Percentiles rank a stretch among this genome's conserved stretches.
Conservation (phyloP, 2,329 filamentous ascomycete species). For the Sarocladiaceae sp. region DNA sequence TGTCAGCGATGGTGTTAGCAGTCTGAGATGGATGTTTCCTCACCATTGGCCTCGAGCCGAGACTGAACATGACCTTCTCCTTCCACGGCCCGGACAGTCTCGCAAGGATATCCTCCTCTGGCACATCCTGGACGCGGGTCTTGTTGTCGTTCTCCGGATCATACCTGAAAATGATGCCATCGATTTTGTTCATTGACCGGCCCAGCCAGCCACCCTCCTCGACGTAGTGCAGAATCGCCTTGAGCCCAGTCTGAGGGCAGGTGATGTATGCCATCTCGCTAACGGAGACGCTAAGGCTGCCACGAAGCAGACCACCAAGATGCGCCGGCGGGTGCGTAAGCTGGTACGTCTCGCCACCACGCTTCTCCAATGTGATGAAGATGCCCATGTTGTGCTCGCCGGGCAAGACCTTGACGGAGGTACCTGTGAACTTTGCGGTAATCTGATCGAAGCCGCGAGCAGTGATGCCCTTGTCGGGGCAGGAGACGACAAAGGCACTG, state of each 20-base stretch:
- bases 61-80: conserved; percentile 55
- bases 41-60: conserved; percentile 57
- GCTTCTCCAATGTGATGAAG: conserved; percentile 77
- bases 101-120: conserved; percentile 76
- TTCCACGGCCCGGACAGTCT: conserved; percentile 85
- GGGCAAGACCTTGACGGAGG: conserved; percentile 82
- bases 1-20: conserved; percentile 8
- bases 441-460: conserved; percentile 94
- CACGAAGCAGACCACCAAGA: conserved; percentile 79
- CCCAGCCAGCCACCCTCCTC: conserved; percentile 88
- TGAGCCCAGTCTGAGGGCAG: conserved; percentile 84
- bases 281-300: conserved; percentile 83
- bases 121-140: conserved; percentile 75
- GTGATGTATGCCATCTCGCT: conserved; percentile 84
- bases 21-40: conserved; percentile 23
- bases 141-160: conserved; percentile 81
- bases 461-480: conserved; percentile 80
- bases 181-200: conserved; percentile 82
- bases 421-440: conserved; percentile 95
- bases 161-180: conserved; percentile 86
- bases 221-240: conserved; percentile 85
- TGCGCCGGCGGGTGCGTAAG: conserved; percentile 92
- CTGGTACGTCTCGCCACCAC: conserved; percentile 86
- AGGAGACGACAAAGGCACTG: conserved; percentile 90
- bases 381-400: conserved; percentile 94